Base-by-base conservation (phyloP, 1,284 basidiomycete genomes). In the Caloboletus firmus region DNA sequence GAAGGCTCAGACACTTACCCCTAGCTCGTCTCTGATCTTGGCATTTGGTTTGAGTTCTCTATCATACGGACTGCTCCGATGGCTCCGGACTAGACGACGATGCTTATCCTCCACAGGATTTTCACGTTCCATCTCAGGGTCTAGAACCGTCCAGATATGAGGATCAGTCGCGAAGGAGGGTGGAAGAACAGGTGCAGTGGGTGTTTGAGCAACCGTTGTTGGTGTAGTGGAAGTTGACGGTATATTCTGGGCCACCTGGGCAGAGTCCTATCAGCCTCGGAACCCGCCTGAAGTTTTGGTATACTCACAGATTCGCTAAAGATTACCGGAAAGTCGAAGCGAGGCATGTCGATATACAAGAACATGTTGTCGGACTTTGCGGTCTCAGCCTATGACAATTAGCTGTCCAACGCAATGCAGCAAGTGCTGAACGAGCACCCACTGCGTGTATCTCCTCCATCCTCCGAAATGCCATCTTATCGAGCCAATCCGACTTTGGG, bases 51-150 rank as follows among this genome's bases (percentile, higher is more conserved):
- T 99, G 51, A 99, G 78, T 65, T 99, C 97, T 41, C 95, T 79
- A 62, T 98, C 97, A 51, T 98, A 89, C 0, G 95, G 93, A 37
- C 95, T 95, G 48, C 93, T 93, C 47, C 97, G 79, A 64, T 99
- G 96, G 66, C 94, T 95, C 54, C 97, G 89, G 52, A 98, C 91
- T 1, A 99, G 80, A 10, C 96, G 83, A 34, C 96, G 85, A 67
- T 98, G 95, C 67, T 99, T 99, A 65, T 95, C 93, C 69, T 99
- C 97, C 0, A 98, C 94, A 0, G 95, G 94, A 66, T 99, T 99
- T 62, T 98, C 93, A 54, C 87, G 84, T 6, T 79, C 82, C 63
- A 93, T 80, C 58, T 99, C 96, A 2, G 95, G 95, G 63, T 99
- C 97, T 42, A 92, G 81, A 24, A 98, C 82, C n/a, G 85, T 83